Conservation (phyloP, 2,329 filamentous ascomycete genomes). For the Lithohypha guttulata region DNA sequence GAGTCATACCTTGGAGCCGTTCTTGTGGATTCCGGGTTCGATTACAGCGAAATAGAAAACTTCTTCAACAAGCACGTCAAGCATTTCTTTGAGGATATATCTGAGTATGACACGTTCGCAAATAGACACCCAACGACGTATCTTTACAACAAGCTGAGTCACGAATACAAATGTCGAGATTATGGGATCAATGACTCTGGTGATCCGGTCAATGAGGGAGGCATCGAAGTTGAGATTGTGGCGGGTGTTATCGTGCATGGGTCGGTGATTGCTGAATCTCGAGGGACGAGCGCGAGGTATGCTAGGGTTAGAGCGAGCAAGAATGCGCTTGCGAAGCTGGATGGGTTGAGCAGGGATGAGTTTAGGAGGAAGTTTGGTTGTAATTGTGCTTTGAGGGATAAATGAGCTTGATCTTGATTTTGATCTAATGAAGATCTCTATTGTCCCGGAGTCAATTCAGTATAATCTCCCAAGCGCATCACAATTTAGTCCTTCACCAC, state of each 20-base stretch:
- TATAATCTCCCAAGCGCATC: too few relatives aligned
- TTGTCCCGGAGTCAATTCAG: too few relatives aligned
- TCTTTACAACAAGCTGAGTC: conserved; percentile 53
- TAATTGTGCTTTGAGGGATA: conserved; percentile 17
- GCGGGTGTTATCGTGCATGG: conserved; percentile 32
- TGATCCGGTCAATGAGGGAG: neutral
- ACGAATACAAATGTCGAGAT: conserved; percentile 54
- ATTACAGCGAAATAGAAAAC: conserved; percentile 58
- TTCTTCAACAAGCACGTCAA: conserved; percentile 71
- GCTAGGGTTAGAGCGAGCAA: conserved; percentile 52
- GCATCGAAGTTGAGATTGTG: conserved; percentile 38
- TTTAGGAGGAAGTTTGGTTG: conserved; percentile 50
- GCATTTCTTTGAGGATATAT: conserved; percentile 76
- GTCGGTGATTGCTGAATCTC: conserved; percentile 50
- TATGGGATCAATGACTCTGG: conserved; percentile 35
- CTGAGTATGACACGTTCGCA: conserved; percentile 75
- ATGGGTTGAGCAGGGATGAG: conserved; percentile 42
- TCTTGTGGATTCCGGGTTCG: conserved; percentile 78
- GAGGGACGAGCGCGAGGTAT: conserved; percentile 56
- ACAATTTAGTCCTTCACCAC: too few relatives aligned
- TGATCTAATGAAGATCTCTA: too few relatives aligned
- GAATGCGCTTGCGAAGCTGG: conserved; percentile 32
- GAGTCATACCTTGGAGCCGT: conserved; percentile 84
- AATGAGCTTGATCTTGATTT: too few relatives aligned
- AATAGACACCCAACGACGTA: conserved; percentile 75